Evolutionary conservation across 2,329 filamentous ascomycete genomes (phyloP), one percentile per base, ranked within the genome.

Genomic region (Scopulariopsis brevicaulis): DNA sequence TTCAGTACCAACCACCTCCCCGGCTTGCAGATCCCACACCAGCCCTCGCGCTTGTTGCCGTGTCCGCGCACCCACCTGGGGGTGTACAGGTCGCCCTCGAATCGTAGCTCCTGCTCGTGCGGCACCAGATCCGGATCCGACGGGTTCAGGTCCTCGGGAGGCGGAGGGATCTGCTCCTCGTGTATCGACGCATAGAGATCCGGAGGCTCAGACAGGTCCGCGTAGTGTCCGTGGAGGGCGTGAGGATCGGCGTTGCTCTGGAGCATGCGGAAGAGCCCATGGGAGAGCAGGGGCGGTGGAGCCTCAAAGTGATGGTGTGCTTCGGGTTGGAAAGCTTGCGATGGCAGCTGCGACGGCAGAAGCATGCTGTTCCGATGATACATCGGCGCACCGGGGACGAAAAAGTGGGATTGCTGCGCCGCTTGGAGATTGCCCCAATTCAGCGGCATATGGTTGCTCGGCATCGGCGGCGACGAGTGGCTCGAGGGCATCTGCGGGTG

Each of bases 21-120:
- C 2, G 89, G 87, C 69, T 91, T 92, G 76, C 90, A 95, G 64
- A 93, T 88, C 24, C 89, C 89, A 65, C 90, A 95, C 89, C 90
- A 96, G 3, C 90, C 90, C 70, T 93, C 89, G 50, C 90, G 85
- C 75, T 92, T 91, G 72, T 91, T 91, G 28, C 90, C 89, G 62
- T 93, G 87, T 24, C 90, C 90, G 40, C 90, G 85, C 22, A 94
- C 87, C 88, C 89, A 95, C 64, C 78, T 80, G 1, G 90, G 89
- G 1, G 89, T 93, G 73, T 94, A 94, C 58, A 94, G 71, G 65
- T 95, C 90, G 54, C 87, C 88, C 56, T 85, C 84, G 64, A 91
- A 95, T 54, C 90, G 81, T 60, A 91, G 73, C 63, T 87, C 86
- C 67, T 93, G 89, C 70, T 92, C 87, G 62, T 89, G 87, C 6